Evolutionary conservation across 2,329 filamentous ascomycete species (phyloP).

Genomic region (Cladophialophora bantiana): DNA sequence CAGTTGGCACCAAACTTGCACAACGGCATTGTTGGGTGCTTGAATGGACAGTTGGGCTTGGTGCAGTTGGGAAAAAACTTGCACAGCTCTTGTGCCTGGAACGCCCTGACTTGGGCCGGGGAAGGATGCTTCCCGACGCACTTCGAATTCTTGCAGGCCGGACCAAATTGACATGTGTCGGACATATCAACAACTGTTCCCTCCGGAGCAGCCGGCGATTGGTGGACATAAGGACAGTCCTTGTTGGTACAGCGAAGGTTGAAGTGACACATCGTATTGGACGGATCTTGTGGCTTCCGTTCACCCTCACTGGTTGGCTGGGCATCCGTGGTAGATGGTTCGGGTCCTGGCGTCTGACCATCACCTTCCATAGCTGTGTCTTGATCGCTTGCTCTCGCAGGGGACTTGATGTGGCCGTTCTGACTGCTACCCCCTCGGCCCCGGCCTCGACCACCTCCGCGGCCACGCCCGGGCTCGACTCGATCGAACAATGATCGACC

Average conservation of each 20-base stretch:
- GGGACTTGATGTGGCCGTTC: constrained; percentile 35
- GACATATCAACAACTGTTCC: constrained; percentile 78
- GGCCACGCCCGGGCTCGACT: constrained; percentile 54
- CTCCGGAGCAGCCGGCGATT: constrained; percentile 86
- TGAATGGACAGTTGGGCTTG: constrained; percentile 85
- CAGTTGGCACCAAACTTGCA: constrained; percentile 94
- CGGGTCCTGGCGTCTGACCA: constrained; percentile 34
- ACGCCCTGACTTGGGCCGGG: constrained; percentile 77
- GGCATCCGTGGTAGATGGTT: constrained; percentile 60
- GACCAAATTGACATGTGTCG: constrained; percentile 83
- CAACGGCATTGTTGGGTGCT: constrained; percentile 82
- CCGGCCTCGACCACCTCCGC: constrained; percentile 35
- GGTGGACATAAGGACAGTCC: constrained; percentile 92
- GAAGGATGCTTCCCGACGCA: constrained; percentile 92
- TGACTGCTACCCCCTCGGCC: constrained; percentile 36
- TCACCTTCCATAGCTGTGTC: constrained; percentile 38
- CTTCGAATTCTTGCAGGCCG: constrained; percentile 94
- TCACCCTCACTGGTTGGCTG: constrained; percentile 59
- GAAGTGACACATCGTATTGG: constrained; percentile 81
- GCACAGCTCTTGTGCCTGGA: constrained; percentile 85
- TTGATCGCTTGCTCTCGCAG: constrained; percentile 25
- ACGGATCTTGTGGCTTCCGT: constrained; percentile 57
- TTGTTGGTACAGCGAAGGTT: constrained; percentile 87
- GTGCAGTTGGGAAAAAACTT: constrained; percentile 91
- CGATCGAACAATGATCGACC: constrained; percentile 77